Evolutionary conservation across 108 stramenopile species (phyloP).

Genomic region (Chaetoceros muelleri): DNA sequence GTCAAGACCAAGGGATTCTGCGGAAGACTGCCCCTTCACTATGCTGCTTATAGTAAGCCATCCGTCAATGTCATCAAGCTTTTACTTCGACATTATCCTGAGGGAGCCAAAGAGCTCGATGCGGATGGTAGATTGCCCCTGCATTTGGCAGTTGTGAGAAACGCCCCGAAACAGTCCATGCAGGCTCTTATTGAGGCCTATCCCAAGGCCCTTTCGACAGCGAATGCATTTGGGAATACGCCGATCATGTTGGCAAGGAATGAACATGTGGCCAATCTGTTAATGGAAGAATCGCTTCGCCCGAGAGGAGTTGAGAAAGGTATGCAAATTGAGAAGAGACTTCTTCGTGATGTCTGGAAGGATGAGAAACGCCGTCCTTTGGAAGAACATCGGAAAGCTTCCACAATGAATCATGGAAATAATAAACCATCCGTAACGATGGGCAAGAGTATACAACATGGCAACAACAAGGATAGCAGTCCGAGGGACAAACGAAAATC

Average conservation of each 20-base stretch:
- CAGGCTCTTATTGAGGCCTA: not conserved
- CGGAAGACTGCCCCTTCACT: constrained; percentile 16
- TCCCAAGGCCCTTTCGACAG: not conserved
- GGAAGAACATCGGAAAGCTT: too few species aligned
- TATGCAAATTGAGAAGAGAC: not conserved
- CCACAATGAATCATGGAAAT: too few species aligned
- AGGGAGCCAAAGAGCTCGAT: constrained; percentile 1
- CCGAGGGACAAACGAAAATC: not conserved
- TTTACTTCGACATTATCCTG: constrained; percentile 1
- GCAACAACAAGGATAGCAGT: not conserved
- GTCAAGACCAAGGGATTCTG: not conserved
- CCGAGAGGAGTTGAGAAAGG: not conserved
- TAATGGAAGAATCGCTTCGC: not conserved
- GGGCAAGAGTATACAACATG: constrained; percentile 1
- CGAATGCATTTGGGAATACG: not conserved
- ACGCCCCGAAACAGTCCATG: not conserved
- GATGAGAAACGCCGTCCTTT: not conserved
- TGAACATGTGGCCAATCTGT: not conserved
- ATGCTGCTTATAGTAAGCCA: constrained; percentile 7
- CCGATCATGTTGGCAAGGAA: not conserved
- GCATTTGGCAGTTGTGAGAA: constrained; percentile 11
- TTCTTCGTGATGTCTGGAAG: not conserved
- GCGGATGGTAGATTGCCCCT: not conserved
- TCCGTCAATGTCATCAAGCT: not conserved
- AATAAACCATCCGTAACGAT: not conserved